Evolutionary conservation across 305 asterid genomes (phyloP), one percentile per base, ranked within the genome.

Genomic region (Petunia hybrid): DNA sequence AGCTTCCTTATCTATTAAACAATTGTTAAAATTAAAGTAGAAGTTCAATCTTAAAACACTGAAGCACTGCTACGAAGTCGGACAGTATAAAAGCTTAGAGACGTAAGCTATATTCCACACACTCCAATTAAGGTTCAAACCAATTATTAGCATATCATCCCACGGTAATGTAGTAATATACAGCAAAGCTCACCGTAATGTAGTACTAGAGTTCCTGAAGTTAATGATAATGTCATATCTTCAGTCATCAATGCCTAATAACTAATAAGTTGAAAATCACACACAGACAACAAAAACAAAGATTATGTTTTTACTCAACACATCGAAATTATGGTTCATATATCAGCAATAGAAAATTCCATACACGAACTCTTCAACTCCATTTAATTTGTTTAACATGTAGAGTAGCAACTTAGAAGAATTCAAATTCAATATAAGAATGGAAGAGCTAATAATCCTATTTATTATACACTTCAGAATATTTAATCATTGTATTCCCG

Each of bases 221-320:
- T 22, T 22, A 22, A 22, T 22, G 31, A 22, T 22, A 22, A 22
- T 35, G 6, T 13, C 64, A 74, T 36, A 38, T 3, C 48, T 51
- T 55, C 38, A 67, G 14, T 36, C 64, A 74, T 51, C 53, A 35
- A 73, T 43, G 46, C 1, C 2, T 13, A 41, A 9, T 59, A 0
- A 31, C 31, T 73, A 48, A 73, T 36, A 31, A 35, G 14, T 3
- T 14, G 63, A 53, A 74, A 51, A 74, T 14, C 1, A 13, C 64
- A 22, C 31, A 36, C 53, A 46, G 31, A 71, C 43, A 71, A 60
- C 80, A 78, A 31, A 48, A 53, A 62, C 4, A 51, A 62, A 61
- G n/a, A 5, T 3, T 35, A 8, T 8, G 8, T 62, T 14, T 22
- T 12, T 63, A 22, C 43, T 43, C n/a, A 77, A 77, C 68, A 42